Conservation (phyloP, 1,139 yeast genomes). For the Meyerozyma guilliermondii region DNA sequence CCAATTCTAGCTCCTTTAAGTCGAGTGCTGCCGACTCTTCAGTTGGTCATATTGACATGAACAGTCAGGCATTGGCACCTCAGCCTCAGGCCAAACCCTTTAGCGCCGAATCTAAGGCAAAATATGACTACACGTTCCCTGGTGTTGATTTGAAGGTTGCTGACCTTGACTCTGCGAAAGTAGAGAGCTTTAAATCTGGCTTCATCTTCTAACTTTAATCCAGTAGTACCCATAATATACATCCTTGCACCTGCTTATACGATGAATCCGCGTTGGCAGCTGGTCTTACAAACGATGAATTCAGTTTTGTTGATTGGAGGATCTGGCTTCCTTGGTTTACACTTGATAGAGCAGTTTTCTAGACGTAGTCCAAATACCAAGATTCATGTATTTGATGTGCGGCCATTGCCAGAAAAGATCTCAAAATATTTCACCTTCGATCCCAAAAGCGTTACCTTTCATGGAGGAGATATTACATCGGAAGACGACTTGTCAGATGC, state of each 20-base stretch:
- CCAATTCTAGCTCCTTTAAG: background rate
- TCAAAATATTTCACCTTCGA: constrained; percentile 74
- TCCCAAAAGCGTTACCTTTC: constrained; percentile 49
- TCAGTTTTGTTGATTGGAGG: constrained; percentile 90
- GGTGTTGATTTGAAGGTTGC: constrained; percentile 20
- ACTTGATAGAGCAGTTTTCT: constrained; percentile 80
- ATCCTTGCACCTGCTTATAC: background rate
- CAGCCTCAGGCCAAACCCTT: background rate
- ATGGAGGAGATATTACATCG: constrained; percentile 82
- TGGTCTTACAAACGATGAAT: constrained; percentile 16
- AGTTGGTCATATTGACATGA: too few species aligned
- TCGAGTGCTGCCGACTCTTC: background rate
- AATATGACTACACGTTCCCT: constrained; percentile 23
- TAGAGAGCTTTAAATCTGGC: constrained; percentile 21
- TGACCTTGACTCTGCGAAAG: constrained; percentile 21
- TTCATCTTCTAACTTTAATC: constrained; percentile 17
- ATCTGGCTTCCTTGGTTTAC: constrained; percentile 91
- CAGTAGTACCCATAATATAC: background rate
- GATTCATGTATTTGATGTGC: constrained; percentile 84
- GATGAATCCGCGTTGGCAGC: background rate
- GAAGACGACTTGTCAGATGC: constrained; percentile 64
- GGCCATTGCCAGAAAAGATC: constrained; percentile 72
- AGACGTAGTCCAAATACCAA: constrained; percentile 60
- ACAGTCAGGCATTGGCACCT: too few species aligned
- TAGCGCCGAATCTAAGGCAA: background rate